These are phyloP conservation scores for Populus hybrid DNA, from an alignment of 441 rosid genomes.

Conservation along the genomic window DNA sequence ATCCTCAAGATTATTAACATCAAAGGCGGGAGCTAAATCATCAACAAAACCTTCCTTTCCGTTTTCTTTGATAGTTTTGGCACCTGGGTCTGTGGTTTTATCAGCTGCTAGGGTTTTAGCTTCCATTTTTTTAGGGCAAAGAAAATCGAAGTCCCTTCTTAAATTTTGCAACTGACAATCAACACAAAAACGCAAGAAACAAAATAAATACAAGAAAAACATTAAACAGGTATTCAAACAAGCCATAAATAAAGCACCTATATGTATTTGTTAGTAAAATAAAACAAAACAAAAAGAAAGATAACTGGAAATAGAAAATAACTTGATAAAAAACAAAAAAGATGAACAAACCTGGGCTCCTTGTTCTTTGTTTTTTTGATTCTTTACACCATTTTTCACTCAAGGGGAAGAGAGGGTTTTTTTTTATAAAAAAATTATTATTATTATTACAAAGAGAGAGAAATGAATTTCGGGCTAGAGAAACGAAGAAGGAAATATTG, in stretches of 20 bases:
- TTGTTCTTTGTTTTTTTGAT: background rate
- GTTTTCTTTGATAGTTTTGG: background rate
- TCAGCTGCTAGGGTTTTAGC: background rate
- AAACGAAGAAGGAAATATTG: background rate
- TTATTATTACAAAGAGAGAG: background rate
- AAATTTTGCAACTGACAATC: background rate
- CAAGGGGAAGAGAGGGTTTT: background rate
- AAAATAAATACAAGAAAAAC: background rate
- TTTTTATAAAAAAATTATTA: no score
- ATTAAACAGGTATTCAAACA: background rate
- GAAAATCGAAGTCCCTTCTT: background rate
- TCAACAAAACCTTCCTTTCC: background rate
- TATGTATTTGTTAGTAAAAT: no score
- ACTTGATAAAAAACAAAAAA: background rate
- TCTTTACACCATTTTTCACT: background rate
- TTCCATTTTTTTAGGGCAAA: background rate
- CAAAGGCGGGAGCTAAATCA: background rate
- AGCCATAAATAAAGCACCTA: background rate
- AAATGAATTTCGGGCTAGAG: no score
- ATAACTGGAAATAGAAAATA: background rate
- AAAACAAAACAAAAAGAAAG: no score
- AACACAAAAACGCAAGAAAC: background rate
- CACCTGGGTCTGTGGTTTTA: background rate
- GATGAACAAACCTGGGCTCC: background rate
- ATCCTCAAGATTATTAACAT: slow-evolving; percentile 36